Evolutionary conservation across 1,139 yeast species (phyloP).

Genomic region (Geotrichum phurueaensis): DNA sequence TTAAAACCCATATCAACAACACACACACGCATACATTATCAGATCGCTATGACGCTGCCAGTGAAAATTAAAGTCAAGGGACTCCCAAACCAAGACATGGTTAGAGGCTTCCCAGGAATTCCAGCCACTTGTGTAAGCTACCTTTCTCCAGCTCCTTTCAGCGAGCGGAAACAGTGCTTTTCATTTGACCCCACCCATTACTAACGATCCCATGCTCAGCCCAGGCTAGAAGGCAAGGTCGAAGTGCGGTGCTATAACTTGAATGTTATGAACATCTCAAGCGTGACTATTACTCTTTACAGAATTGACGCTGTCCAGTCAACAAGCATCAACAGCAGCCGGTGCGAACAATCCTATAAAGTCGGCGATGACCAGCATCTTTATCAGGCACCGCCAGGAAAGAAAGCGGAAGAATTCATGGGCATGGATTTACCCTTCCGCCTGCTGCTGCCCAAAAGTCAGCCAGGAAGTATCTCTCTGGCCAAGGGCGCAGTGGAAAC

Average conservation of each 20-base stretch:
- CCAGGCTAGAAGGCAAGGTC: slow-evolving; percentile 38
- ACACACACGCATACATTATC: background rate
- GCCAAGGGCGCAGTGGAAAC: slow-evolving; percentile 34
- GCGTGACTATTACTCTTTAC: slow-evolving; percentile 36
- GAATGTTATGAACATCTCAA: slow-evolving; percentile 26
- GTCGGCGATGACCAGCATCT: slow-evolving; percentile 33
- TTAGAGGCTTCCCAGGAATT: slow-evolving; percentile 41
- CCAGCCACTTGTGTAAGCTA: slow-evolving; percentile 36
- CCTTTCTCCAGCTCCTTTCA: background rate
- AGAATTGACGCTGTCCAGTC: slow-evolving; percentile 37
- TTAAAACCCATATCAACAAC: background rate
- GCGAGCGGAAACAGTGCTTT: background rate
- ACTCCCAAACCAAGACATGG: slow-evolving; percentile 38
- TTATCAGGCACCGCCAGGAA: slow-evolving; percentile 28
- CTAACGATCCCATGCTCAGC: slow-evolving; percentile 22
- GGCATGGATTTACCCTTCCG: slow-evolving; percentile 39
- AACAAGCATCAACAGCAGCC: slow-evolving; percentile 33
- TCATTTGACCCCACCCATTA: background rate
- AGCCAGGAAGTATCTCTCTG: slow-evolving; percentile 37
- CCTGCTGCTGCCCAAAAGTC: slow-evolving; percentile 34
- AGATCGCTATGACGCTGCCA: slow-evolving; percentile 17
- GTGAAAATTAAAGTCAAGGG: slow-evolving; percentile 36
- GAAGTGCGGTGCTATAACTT: slow-evolving; percentile 34
- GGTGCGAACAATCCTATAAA: slow-evolving; percentile 35
- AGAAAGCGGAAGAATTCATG: slow-evolving; percentile 27